Percentiles rank a stretch among this genome's conserved stretches.
phyloP scores from a whole-genome alignment of 2,329 filamentous ascomycete genomes.

The Calonectria fujianensis region DNA sequence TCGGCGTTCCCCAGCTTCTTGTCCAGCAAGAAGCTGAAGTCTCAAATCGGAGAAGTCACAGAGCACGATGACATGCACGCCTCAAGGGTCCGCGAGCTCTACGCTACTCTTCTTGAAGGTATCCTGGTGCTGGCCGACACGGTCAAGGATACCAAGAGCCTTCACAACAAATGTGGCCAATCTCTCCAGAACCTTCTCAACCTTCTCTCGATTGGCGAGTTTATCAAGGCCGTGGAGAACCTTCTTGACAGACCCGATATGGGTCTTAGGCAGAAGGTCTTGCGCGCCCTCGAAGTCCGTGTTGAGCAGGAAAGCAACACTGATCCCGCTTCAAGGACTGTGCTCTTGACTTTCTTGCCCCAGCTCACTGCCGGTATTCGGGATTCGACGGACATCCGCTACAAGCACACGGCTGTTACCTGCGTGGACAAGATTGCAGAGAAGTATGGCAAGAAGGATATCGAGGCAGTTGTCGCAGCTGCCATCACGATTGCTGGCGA shows the following conservation, averaged over 20 bases:
- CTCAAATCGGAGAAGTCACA: slow-evolving; percentile 74
- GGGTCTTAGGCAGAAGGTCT: slow-evolving; percentile 85
- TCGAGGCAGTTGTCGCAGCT: slow-evolving; percentile 83
- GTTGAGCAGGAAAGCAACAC: slow-evolving; percentile 83
- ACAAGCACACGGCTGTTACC: slow-evolving; percentile 89
- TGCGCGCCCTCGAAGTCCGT: slow-evolving; percentile 86
- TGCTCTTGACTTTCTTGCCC: slow-evolving; percentile 86
- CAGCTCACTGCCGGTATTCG: slow-evolving; percentile 86
- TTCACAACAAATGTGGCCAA: slow-evolving; percentile 78
- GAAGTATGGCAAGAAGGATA: slow-evolving; percentile 95
- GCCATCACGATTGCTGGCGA: slow-evolving; percentile 85
- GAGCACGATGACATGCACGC: slow-evolving; percentile 79
- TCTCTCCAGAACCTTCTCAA: slow-evolving; percentile 88
- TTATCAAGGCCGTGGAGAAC: slow-evolving; percentile 90
- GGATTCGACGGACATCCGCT: slow-evolving; percentile 81
- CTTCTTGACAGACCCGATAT: slow-evolving; percentile 86
- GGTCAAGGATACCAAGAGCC: slow-evolving; percentile 72
- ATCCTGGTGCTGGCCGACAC: slow-evolving; percentile 80
- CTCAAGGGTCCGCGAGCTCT: slow-evolving; percentile 80
- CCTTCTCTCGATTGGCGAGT: slow-evolving; percentile 89
- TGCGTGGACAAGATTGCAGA: slow-evolving; percentile 96
- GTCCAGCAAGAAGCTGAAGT: slow-evolving; percentile 73
- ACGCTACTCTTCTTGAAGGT: slow-evolving; percentile 80
- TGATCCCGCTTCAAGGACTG: slow-evolving; percentile 80
- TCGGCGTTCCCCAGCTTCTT: slow-evolving; percentile 75